Percentiles rank a stretch among this genome's conserved stretches.
Conservation (phyloP, 225 moss, liverwort and hornwort species). For the Bryoerythrophyllum caledonicum region DNA sequence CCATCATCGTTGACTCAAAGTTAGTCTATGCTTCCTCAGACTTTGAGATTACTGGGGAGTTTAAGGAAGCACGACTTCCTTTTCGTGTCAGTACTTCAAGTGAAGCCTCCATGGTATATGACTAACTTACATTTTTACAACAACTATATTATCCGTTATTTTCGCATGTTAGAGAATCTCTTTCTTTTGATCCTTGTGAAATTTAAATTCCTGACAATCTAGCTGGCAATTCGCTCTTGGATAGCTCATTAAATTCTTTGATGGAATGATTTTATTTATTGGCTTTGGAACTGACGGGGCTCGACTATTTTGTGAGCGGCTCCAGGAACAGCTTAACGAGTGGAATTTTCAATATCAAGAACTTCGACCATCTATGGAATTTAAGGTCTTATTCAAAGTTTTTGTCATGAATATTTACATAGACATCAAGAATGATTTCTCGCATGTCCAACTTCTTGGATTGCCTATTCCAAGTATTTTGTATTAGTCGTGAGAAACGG, state of each 20-base stretch:
- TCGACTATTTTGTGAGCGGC: constrained; percentile 27
- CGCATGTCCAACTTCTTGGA: neutral
- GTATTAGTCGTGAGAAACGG: neutral
- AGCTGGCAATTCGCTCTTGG: too few species aligned
- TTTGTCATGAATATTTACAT: neutral
- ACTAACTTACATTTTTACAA: neutral
- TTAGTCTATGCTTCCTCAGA: constrained; percentile 30
- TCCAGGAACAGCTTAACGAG: constrained; percentile 45
- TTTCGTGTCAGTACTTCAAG: neutral
- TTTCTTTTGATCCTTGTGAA: neutral
- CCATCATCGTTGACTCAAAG: constrained; percentile 35
- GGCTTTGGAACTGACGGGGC: neutral
- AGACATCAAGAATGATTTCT: neutral
- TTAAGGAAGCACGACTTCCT: constrained; percentile 14
- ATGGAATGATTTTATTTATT: constrained; percentile 6
- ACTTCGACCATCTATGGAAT: constrained; percentile 37
- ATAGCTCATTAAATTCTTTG: neutral
- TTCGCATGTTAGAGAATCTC: neutral
- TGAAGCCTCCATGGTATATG: constrained; percentile 19
- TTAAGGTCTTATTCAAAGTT: constrained; percentile 37
- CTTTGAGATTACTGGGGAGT: constrained; percentile 4
- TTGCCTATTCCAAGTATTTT: constrained; percentile 3
- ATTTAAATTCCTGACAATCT: constrained; percentile 8
- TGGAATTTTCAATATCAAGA: constrained; percentile 40
- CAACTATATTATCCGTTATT: neutral